Evolutionary conservation across 2,329 filamentous ascomycete species (phyloP).

Genomic region (Xylaria arbuscula): DNA sequence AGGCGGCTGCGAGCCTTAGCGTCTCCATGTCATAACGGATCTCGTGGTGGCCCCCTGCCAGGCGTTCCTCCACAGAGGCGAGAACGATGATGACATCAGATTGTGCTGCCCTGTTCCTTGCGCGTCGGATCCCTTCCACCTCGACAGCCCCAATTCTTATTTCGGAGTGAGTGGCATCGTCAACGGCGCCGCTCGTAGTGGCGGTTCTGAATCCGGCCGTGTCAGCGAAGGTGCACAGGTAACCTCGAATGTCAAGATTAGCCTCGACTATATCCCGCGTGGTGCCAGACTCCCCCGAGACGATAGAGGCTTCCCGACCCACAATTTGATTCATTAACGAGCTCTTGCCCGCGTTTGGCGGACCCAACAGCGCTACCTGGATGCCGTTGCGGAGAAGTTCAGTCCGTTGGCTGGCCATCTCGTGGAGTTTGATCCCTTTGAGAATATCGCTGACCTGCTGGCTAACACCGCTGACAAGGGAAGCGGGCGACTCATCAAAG

Average conservation of each 20-base stretch:
- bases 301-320: conserved; percentile 93
- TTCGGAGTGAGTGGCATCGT: conserved; percentile 35
- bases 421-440: conserved; percentile 73
- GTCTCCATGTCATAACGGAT: conserved; percentile 68
- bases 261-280: conserved; percentile 95
- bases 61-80: conserved; percentile 72
- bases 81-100: conserved; percentile 89
- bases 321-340: conserved; percentile 91
- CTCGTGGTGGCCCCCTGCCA: conserved; percentile 48
- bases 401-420: conserved; percentile 80
- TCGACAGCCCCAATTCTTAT: conserved; percentile 77
- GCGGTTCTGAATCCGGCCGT: conserved; percentile 84
- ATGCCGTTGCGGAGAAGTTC: conserved; percentile 89
- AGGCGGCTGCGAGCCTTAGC: conserved; percentile 62
- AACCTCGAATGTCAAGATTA: conserved; percentile 87
- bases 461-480: conserved; percentile 77
- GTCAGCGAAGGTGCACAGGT: conserved; percentile 92
- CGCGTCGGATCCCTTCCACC: conserved; percentile 88
- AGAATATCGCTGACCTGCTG: conserved; percentile 71
- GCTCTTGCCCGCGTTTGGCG: conserved; percentile 95
- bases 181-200: conserved; percentile 30
- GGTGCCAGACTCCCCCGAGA: conserved; percentile 91
- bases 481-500: conserved; percentile 85
- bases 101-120: conserved; percentile 80
- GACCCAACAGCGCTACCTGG: conserved; percentile 84